Conservation (phyloP, 176 grass and related monocot species). For the Rhynchospora pubera region DNA sequence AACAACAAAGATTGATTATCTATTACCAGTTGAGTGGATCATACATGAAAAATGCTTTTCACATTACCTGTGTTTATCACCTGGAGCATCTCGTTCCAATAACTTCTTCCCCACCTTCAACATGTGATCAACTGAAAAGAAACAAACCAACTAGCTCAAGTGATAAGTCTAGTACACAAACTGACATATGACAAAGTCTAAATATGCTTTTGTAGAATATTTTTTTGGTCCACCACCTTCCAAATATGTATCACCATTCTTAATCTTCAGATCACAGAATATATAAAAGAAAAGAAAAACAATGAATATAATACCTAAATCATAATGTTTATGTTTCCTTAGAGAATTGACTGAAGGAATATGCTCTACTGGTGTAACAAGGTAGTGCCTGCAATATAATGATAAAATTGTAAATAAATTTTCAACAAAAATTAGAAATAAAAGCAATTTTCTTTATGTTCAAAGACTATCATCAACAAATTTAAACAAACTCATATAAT, state of each 20-base stretch:
- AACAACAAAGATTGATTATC: not conserved
- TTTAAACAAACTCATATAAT: not conserved
- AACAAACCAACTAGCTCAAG: not conserved
- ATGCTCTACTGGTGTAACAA: slow-evolving; percentile 79
- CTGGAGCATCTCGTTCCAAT: slow-evolving; percentile 58
- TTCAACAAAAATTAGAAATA: not conserved
- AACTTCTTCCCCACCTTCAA: slow-evolving; percentile 73
- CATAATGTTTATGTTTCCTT: slow-evolving; percentile 48
- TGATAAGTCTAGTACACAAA: not conserved
- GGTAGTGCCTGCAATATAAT: slow-evolving; percentile 58
- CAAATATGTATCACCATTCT: not conserved
- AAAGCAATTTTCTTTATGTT: not conserved
- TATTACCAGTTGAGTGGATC: not conserved
- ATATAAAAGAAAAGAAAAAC: too few species aligned
- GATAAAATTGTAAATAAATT: not conserved
- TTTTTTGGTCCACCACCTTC: not conserved
- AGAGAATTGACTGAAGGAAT: slow-evolving; percentile 65
- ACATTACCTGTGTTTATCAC: slow-evolving; percentile 60
- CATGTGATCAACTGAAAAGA: slow-evolving; percentile 77
- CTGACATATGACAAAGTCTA: not conserved
- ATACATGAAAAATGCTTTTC: not conserved
- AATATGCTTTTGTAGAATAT: not conserved
- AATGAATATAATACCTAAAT: slow-evolving; percentile 49
- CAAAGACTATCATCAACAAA: not conserved
- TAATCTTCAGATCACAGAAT: not conserved